These are phyloP conservation scores for Nicotiana noctiflora DNA, from an alignment of 257 asterid genomes.

Conservation along the genomic window DNA sequence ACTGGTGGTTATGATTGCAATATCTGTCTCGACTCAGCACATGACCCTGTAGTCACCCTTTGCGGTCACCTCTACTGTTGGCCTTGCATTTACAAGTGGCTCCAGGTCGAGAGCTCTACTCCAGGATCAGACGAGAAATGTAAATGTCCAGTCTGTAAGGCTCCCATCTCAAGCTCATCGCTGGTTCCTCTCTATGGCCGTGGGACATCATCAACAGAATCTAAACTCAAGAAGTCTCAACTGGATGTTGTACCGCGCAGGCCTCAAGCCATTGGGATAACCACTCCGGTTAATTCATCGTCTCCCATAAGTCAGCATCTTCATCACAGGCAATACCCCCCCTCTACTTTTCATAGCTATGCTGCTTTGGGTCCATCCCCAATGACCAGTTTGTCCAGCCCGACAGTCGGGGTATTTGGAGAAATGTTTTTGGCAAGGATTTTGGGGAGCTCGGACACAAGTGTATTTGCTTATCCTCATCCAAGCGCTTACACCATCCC, in stretches of 20 bases:
- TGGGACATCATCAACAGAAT: conserved; percentile 44
- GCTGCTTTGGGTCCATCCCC: conserved; percentile 31
- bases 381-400: conserved; percentile 42
- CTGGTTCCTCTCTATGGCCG: conserved; percentile 81
- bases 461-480: conserved; percentile 46
- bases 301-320: conserved; percentile 31
- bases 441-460: conserved; percentile 49
- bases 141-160: conserved; percentile 76
- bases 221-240: conserved; percentile 42
- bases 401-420: conserved; percentile 65
- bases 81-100: conserved; percentile 95
- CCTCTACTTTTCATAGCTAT: conserved; percentile 32
- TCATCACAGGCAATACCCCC: conserved; percentile 24
- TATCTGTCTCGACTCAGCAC: conserved; percentile 72
- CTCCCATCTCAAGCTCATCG: conserved; percentile 53
- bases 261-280: conserved; percentile 49
- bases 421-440: conserved; percentile 71
- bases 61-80: conserved; percentile 95
- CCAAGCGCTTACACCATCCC: conserved; percentile 37
- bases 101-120: conserved; percentile 48
- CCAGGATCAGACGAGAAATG: conserved; percentile 50
- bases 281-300: conserved; percentile 20
- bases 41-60: conserved; percentile 77
- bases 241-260: conserved; percentile 56
- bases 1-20: conserved; percentile 75